These are phyloP conservation scores for Fusarium acutatum DNA, from an alignment of 2,329 filamentous ascomycete genomes.

Conservation along the genomic window DNA sequence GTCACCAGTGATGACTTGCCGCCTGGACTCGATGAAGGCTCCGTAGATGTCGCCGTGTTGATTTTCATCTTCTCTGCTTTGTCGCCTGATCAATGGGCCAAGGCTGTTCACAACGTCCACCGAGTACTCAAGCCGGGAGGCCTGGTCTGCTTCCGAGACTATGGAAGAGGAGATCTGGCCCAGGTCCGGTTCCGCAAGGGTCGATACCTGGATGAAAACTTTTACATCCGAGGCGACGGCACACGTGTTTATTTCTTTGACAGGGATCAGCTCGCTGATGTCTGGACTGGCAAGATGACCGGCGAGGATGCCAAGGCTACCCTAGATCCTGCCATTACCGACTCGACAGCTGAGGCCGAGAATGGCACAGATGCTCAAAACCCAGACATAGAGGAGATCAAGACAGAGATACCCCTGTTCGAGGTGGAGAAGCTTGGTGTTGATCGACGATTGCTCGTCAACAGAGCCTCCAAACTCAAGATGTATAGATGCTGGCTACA, in stretches of 20 bases:
- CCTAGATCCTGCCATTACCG: not conserved
- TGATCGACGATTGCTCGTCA: constrained; percentile 90
- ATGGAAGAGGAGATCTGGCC: constrained; percentile 92
- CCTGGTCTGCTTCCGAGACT: constrained; percentile 94
- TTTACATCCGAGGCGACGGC: constrained; percentile 94
- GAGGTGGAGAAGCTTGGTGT: constrained; percentile 81
- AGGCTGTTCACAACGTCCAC: constrained; percentile 83
- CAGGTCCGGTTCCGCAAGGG: constrained; percentile 98
- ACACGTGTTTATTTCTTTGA: constrained; percentile 99
- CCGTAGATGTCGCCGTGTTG: constrained; percentile 90
- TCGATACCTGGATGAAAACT: constrained; percentile 93
- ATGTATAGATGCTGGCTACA: constrained; percentile 99
- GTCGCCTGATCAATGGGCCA: constrained; percentile 83
- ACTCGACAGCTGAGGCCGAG: not conserved
- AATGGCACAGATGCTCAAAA: not conserved
- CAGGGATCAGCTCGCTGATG: constrained; percentile 77
- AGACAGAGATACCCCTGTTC: constrained; percentile 57
- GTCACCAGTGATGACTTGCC: constrained; percentile 77
- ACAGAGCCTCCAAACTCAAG: constrained; percentile 88
- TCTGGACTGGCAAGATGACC: constrained; percentile 70
- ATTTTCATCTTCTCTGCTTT: constrained; percentile 98
- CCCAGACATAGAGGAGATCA: constrained; percentile 24
- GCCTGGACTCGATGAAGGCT: constrained; percentile 77
- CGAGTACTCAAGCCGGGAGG: constrained; percentile 89
- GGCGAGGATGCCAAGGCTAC: constrained; percentile 25